Base-by-base conservation (phyloP, 2,329 filamentous ascomycete species). In the Calonectria pseudoturangicola region DNA sequence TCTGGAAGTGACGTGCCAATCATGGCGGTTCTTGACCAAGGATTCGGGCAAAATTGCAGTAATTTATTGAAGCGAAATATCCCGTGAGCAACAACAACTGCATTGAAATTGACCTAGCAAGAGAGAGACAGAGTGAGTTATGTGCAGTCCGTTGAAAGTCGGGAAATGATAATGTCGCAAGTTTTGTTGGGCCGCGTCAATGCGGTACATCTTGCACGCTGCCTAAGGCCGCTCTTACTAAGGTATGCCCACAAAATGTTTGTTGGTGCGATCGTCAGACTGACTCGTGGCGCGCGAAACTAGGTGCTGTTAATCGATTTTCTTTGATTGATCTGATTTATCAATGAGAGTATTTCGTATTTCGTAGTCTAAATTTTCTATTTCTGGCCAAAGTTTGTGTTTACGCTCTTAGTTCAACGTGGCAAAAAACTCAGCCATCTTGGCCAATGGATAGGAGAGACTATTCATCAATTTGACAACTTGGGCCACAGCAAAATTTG, bases 1-100 rank as follows among this genome's bases (percentile, higher is more conserved):
- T 86, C 86, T 62, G 68, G 66, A 25, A 80, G 74, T 1, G 84
- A 84, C 45, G 82, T 83, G 71, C 82, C 82, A 67, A 86, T 81
- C 85, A 86, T 86, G 68, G 70, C 36, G 62, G 25, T n/a, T 33
- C 10, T 28, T 68, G 4, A 50, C 21, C 7, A 6, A 48, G n/a
- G 28, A 54, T 51, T 43, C 69, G 64, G 73, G 15, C 58, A 30
- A 25, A 43, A 64, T 66, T 66, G 66, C 48, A 50, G 18, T 43
- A 48, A 21, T 36, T 21, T 60, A 58, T 62, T 28, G 21, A 39
- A 39, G 30, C 25, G 27, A 69, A 64, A 50, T 56, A 39, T 18
- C 39, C 16, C 8, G 10, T n/a, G 51, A 39, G 50, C 2, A 50
- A 64, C 25, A 56, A 16, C 2, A n/a, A 43, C 39, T 54, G 54